phyloP scores from a whole-genome alignment of 345 rosid genomes.

The Eucalyptus regnans region DNA sequence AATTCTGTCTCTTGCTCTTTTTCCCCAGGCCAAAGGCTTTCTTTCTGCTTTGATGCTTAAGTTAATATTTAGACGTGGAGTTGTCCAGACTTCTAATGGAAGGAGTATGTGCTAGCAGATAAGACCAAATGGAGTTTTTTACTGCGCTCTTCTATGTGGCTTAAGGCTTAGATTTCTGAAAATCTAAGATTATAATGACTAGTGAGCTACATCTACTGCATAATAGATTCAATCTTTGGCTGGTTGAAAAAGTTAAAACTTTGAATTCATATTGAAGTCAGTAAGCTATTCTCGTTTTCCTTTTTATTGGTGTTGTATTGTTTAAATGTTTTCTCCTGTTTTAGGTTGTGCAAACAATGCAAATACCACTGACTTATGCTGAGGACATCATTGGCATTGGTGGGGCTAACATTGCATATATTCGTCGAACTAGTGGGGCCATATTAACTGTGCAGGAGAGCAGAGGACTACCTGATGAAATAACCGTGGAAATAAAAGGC shows the following conservation, averaged over 20 bases:
- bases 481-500: conserved; percentile 80
- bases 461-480: conserved; percentile 49
- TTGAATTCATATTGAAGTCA: background rate
- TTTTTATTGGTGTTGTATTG: background rate
- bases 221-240: background rate
- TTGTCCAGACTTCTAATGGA: background rate
- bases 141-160: background rate
- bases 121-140: background rate
- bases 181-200: background rate
- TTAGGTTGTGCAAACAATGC: conserved; percentile 75
- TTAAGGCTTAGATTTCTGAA: background rate
- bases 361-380: conserved; percentile 70
- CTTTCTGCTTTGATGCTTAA: background rate
- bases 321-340: background rate
- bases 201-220: background rate
- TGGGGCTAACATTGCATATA: conserved; percentile 66
- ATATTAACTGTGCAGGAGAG: conserved; percentile 63
- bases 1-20: background rate
- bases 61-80: background rate
- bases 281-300: background rate
- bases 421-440: conserved; percentile 68
- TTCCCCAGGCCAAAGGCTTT: background rate
- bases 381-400: conserved; percentile 75
- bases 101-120: background rate
- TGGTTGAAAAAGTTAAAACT: background rate